Conservation (phyloP, 345 rosid genomes). For the Ceriops tagal region DNA sequence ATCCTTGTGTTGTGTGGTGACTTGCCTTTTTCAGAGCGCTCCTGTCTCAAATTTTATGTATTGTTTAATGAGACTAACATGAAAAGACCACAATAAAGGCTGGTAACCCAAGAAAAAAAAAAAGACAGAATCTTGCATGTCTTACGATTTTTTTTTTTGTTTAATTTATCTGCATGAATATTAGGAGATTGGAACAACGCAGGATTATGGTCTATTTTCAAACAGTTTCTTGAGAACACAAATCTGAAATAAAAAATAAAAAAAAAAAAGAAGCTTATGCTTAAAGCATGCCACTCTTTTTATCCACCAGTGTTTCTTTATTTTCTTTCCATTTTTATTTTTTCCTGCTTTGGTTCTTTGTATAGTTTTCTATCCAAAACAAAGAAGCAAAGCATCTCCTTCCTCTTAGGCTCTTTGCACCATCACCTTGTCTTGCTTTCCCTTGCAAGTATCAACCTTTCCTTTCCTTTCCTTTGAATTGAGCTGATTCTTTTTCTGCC, state of each 20-base stretch:
- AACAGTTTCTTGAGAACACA: background rate
- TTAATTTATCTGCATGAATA: constrained; percentile 32
- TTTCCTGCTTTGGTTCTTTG: constrained; percentile 1
- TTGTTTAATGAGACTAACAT: background rate
- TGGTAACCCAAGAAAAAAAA: constrained; percentile 25
- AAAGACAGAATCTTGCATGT: constrained; percentile 20
- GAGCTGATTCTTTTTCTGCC: constrained; percentile 23
- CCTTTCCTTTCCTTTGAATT: constrained; percentile 41
- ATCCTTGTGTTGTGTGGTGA: constrained; percentile 19
- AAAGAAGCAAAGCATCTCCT: constrained; percentile 56
- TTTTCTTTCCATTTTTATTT: background rate
- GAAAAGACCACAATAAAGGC: constrained; percentile 17
- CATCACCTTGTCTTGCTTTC: constrained; percentile 43
- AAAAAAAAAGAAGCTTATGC: constrained; percentile 37
- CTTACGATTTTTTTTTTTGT: background rate
- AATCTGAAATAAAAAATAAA: background rate
- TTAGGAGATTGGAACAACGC: constrained; percentile 15
- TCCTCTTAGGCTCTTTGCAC: constrained; percentile 15
- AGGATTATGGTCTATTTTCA: constrained; percentile 5
- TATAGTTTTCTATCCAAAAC: constrained; percentile 29
- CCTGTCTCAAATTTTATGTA: constrained; percentile 5
- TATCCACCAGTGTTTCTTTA: background rate
- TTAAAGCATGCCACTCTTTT: constrained; percentile 39
- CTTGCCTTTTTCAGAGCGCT: constrained; percentile 5
- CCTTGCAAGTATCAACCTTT: constrained; percentile 46